phyloP scores from a whole-genome alignment of 345 rosid genomes.

The Eucalyptus curtisii region DNA sequence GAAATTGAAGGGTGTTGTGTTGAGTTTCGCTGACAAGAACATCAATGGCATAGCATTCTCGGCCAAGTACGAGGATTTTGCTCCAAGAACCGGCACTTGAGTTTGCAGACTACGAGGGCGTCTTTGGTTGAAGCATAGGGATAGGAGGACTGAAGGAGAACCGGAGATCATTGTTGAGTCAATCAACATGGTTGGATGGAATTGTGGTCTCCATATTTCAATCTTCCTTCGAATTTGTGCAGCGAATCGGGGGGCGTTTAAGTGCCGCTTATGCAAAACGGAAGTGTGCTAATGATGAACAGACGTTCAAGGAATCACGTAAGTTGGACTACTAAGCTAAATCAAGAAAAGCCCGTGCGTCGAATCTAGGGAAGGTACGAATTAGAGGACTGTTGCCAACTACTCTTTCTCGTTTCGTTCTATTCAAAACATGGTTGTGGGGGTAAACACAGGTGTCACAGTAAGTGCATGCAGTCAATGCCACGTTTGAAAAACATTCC shows the following conservation, averaged over 20 bases:
- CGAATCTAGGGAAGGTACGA: neutral
- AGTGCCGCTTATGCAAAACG: neutral
- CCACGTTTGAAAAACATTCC: neutral
- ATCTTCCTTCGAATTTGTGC: neutral
- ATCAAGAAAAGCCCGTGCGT: neutral
- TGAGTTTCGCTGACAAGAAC: slow-evolving; percentile 32
- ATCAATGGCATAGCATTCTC: slow-evolving; percentile 44
- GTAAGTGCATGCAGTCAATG: neutral
- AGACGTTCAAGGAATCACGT: neutral
- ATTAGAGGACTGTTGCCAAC: neutral
- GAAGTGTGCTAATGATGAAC: neutral
- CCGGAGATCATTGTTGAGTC: neutral
- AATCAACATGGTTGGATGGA: neutral
- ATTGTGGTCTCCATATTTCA: neutral
- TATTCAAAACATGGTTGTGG: neutral
- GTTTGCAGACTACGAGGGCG: slow-evolving; percentile 53
- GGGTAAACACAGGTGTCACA: neutral
- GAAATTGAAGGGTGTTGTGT: slow-evolving; percentile 33
- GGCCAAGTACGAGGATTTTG: slow-evolving; percentile 43
- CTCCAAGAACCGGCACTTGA: slow-evolving; percentile 26
- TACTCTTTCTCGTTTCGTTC: slow-evolving; percentile 12
- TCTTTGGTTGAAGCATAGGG: slow-evolving; percentile 34
- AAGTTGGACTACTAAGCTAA: neutral
- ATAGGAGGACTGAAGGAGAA: neutral
- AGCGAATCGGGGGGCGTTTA: neutral